Evolutionary conservation across 306 rosid genomes (phyloP), one percentile per base, ranked within the genome.

Genomic region (Glycine soja): DNA sequence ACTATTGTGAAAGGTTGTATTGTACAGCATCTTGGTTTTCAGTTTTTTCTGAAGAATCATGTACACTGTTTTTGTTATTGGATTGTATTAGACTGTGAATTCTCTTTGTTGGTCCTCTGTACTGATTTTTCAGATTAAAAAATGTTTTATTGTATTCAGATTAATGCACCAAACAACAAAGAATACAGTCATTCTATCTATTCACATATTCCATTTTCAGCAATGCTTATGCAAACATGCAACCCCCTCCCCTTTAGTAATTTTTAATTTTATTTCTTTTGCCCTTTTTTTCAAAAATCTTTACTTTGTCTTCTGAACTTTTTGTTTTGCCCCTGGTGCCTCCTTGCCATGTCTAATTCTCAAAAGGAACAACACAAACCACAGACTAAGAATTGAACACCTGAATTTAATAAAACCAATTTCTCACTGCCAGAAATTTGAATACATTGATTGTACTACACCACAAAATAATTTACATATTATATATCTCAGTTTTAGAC

Each of bases 401-500:
- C 47, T 13, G 18, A 62, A 61, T 45, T 40, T 59, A 19, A 45
- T 45, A 19, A 81, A 53, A 43, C 30, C 24, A 64, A 64, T 54
- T 32, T 66, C 32, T 30, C 11, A 4, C 5, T 46, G 40, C 73
- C 42, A 56, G 3, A 66, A 38, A 45, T 7, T 64, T 64, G 40
- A 36, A 36, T 52, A n/a, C 42, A 10, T 24, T 65, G 62, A 43
- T 5, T 3, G 70, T 58, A 56, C 43, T 67, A 69, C 40, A 46
- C 16, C 4, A 69, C 56, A 18, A 45, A 69, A 18, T 46, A 24
- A 82, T 68, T 47, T 82, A 75, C 81, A 81, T n/a, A 74, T 19
- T 43, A 53, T 32, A 34, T 73, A 38, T 14, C 12, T 64, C 65
- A 48, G 13, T 72, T 54, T 48, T 3, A 32, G 46, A 12, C 5